Conservation (phyloP, 83 land plant species). For the Thuja plicata region DNA sequence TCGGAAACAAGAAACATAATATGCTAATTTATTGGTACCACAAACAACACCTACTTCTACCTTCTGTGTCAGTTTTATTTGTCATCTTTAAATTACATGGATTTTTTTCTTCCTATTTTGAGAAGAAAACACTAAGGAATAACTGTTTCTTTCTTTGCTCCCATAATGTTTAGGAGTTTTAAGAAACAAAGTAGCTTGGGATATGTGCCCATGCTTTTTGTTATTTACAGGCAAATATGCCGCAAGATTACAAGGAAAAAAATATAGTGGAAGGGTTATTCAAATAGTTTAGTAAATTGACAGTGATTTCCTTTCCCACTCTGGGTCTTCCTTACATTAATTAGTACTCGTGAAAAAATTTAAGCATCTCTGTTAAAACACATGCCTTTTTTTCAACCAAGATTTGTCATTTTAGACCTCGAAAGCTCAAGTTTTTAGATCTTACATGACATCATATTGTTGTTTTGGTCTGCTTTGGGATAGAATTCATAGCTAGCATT, state of each 20-base stretch:
- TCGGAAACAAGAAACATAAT: not conserved
- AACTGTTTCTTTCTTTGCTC: not conserved
- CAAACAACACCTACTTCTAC: not conserved
- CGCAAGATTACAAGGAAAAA: not conserved
- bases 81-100: not conserved
- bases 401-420: not conserved
- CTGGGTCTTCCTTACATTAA: not conserved
- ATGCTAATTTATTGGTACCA: not conserved
- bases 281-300: not conserved
- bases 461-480: not conserved
- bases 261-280: not conserved
- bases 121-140: not conserved
- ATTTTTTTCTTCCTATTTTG: not conserved
- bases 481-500: not conserved
- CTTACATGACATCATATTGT: not conserved
- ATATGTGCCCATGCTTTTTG: not conserved
- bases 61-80: not conserved
- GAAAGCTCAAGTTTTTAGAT: not conserved
- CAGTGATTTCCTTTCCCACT: not conserved
- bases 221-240: not conserved
- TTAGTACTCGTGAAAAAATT: not conserved
- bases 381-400: not conserved
- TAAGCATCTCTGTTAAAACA: not conserved
- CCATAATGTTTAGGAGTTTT: not conserved
- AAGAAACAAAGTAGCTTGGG: not conserved